Evolutionary conservation across 805 yeast species (phyloP).

Genomic region (Wickerhamia fluorescens): DNA sequence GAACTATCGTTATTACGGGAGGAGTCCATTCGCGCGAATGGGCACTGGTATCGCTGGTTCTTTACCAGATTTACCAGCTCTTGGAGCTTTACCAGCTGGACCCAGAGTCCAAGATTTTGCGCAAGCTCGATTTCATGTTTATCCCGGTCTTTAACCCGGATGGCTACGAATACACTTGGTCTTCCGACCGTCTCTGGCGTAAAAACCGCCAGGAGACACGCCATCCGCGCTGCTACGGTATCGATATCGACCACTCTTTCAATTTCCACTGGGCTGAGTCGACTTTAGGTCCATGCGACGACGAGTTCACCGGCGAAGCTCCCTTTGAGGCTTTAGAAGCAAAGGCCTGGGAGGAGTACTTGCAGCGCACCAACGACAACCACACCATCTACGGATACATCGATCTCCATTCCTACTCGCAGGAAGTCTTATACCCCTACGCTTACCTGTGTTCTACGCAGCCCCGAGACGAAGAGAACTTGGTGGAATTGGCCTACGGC

Average conservation of each 20-base stretch:
- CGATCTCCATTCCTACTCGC: conserved; percentile 81
- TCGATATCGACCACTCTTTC: conserved; percentile 82
- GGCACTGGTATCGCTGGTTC: conserved; percentile 67
- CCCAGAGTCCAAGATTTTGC: conserved; percentile 37
- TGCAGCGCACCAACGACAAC: conserved; percentile 36
- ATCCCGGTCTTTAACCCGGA: conserved; percentile 88
- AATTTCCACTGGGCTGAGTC: conserved; percentile 64
- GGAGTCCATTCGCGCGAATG: conserved; percentile 91
- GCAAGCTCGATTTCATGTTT: conserved; percentile 62
- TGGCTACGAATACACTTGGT: conserved; percentile 84
- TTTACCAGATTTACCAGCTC: conserved; percentile 43
- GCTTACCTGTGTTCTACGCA: conserved; percentile 67
- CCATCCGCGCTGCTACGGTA: conserved; percentile 64
- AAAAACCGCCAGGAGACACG: conserved; percentile 74
- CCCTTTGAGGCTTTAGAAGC: conserved; percentile 51
- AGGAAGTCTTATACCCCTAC: conserved; percentile 76
- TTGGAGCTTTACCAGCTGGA: conserved; percentile 22
- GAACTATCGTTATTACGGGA: conserved; percentile 70
- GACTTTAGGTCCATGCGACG: conserved; percentile 68
- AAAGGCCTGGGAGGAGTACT: conserved; percentile 31
- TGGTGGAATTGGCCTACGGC: conserved; percentile 77
- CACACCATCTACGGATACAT: conserved; percentile 69
- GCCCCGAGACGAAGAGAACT: conserved; percentile 77
- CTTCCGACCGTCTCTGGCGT: conserved; percentile 74
- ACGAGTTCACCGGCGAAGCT: conserved; percentile 70